phyloP scores from a whole-genome alignment of 352 stramenopile species.

The Phytopythium litorale region DNA sequence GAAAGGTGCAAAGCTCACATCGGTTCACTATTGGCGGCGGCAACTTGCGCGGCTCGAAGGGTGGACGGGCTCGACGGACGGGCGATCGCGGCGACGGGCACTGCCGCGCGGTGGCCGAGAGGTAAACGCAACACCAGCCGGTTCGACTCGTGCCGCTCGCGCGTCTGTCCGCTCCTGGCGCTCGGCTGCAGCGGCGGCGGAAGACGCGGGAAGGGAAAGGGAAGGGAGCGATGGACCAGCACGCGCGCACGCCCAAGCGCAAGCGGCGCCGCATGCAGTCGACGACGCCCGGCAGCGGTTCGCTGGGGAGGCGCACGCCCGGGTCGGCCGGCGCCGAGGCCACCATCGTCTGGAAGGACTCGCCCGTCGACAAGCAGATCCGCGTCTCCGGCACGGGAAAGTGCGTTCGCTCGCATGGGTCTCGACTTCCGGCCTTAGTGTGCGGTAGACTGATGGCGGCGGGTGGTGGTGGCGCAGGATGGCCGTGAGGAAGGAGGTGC shows the following conservation, averaged over 20 bases:
- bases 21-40: not conserved
- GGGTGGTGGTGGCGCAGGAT: constrained; percentile 16
- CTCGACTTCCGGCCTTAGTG: not conserved
- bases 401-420: constrained; percentile 10
- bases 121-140: not conserved
- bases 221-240: constrained; percentile 13
- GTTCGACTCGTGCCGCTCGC: not conserved
- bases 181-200: not conserved
- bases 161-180: not conserved
- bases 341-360: constrained; percentile 81
- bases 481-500: constrained; percentile 59
- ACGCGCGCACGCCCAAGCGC: constrained; percentile 26
- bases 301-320: constrained; percentile 9
- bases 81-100: not conserved
- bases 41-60: not conserved
- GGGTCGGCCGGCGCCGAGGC: constrained; percentile 19
- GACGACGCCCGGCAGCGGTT: constrained; percentile 15
- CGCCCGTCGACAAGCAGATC: constrained; percentile 75
- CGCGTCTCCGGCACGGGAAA: constrained; percentile 66
- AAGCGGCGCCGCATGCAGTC: constrained; percentile 45
- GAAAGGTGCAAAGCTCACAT: too few species aligned
- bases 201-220: not conserved
- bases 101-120: not conserved
- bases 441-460: too few species aligned
- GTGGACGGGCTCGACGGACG: not conserved